Conservation (phyloP, 768 basidiomycete genomes). For the Rhizopogon vinicolor region DNA sequence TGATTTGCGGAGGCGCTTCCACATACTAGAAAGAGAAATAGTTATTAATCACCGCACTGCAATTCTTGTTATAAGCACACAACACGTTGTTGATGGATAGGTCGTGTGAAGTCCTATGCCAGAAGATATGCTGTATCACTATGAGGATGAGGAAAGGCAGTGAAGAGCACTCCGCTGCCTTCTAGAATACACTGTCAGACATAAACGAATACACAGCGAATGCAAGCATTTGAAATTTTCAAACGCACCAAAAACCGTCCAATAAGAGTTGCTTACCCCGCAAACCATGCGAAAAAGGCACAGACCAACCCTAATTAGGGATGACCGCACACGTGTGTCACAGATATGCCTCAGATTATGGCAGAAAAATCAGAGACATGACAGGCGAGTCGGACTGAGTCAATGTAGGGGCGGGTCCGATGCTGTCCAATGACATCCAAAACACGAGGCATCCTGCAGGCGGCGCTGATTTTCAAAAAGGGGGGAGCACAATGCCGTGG, state of each 20-base stretch:
- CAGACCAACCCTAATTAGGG: no score
- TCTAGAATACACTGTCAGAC: background rate
- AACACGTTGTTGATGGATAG: constrained; percentile 1
- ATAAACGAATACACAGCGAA: background rate
- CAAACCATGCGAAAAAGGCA: background rate
- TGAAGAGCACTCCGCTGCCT: background rate
- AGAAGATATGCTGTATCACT: constrained; percentile 19
- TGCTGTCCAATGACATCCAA: background rate
- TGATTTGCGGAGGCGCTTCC: background rate
- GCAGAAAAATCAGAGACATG: background rate
- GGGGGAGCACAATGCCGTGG: background rate
- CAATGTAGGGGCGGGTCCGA: background rate
- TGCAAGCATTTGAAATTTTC: background rate
- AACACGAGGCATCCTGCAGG: background rate
- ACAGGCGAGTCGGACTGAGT: background rate
- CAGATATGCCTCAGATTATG: background rate
- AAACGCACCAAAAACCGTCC: no score
- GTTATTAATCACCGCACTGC: background rate
- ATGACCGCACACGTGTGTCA: background rate
- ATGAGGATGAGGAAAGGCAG: background rate
- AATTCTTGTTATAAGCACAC: constrained; percentile 8
- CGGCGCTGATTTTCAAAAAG: background rate
- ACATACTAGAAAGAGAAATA: constrained; percentile 2
- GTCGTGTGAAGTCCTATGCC: background rate
- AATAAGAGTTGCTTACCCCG: no score